Conservation (phyloP, 345 rosid species). For the Psidium friedrichsthalianum region DNA sequence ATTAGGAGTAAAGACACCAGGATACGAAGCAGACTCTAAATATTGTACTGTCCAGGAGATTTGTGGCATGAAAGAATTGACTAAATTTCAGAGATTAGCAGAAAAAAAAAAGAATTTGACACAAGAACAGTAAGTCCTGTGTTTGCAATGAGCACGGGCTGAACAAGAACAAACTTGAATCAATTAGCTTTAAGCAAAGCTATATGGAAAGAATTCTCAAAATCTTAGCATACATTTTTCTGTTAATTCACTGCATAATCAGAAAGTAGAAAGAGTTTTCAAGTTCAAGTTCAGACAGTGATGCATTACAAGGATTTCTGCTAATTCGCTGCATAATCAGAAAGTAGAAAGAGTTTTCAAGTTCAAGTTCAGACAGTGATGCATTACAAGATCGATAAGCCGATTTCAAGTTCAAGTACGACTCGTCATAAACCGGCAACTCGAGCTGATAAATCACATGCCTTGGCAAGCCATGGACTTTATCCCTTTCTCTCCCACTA, state of each 20-base stretch:
- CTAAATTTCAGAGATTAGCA: background rate
- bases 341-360: background rate
- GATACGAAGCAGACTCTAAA: background rate
- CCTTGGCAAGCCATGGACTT: background rate
- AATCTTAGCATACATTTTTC: background rate
- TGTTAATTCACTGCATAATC: background rate
- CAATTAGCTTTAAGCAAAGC: background rate
- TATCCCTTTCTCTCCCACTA: background rate
- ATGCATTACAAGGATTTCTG: background rate
- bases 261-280: background rate
- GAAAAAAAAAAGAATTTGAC: background rate
- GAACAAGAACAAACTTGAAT: background rate
- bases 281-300: background rate
- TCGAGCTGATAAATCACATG: background rate
- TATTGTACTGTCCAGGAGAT: background rate
- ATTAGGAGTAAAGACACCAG: background rate
- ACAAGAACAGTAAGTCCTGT: background rate
- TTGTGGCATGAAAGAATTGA: background rate
- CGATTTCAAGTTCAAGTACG: background rate
- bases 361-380: background rate
- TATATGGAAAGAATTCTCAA: background rate
- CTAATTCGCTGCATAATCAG: background rate
- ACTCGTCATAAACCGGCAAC: background rate
- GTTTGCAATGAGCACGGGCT: background rate
- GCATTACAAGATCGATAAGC: background rate